These are phyloP conservation scores for Neonothopanus nambi DNA, from an alignment of 1,284 basidiomycete genomes.

Conservation along the genomic window DNA sequence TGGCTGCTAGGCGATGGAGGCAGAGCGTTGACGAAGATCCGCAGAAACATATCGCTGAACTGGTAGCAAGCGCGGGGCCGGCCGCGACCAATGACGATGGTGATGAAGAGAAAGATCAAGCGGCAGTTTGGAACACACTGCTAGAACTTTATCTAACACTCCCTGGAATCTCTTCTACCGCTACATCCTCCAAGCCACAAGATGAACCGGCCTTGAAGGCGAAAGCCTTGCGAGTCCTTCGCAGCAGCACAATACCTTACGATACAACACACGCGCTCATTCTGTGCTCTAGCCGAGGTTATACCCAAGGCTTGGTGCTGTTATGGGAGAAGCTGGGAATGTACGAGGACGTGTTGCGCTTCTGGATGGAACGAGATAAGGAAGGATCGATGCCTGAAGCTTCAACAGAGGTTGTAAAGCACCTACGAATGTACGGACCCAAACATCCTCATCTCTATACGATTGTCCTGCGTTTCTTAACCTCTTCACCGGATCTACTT, in stretches of 20 bases:
- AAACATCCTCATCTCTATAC: constrained; percentile 80
- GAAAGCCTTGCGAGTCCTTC: constrained; percentile 74
- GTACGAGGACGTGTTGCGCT: constrained; percentile 93
- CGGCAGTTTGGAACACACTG: constrained; percentile 94
- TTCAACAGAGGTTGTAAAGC: constrained; percentile 70
- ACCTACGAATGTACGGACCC: constrained; percentile 75
- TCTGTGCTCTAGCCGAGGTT: constrained; percentile 83
- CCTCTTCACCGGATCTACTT: constrained; percentile 73
- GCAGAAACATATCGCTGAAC: constrained; percentile 10
- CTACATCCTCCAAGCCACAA: constrained; percentile 9
- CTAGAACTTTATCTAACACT: constrained; percentile 88
- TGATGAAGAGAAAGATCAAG: constrained; percentile 70
- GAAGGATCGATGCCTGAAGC: constrained; percentile 42
- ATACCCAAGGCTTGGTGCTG: constrained; percentile 83
- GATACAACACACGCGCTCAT: constrained; percentile 92
- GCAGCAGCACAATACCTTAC: constrained; percentile 71
- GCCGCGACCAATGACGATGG: constrained; percentile 50
- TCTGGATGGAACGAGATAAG: constrained; percentile 80
- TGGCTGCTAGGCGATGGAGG: constrained; percentile 81
- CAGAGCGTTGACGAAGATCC: constrained; percentile 59
- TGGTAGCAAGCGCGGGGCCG: constrained; percentile 21
- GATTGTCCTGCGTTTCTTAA: constrained; percentile 88
- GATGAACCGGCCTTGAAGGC: constrained; percentile 38
- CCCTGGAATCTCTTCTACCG: constrained; percentile 22
- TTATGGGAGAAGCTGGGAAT: constrained; percentile 94